Evolutionary conservation across 805 yeast species (phyloP), one percentile per base, ranked within the genome.

Genomic region (Candida patagonica): DNA sequence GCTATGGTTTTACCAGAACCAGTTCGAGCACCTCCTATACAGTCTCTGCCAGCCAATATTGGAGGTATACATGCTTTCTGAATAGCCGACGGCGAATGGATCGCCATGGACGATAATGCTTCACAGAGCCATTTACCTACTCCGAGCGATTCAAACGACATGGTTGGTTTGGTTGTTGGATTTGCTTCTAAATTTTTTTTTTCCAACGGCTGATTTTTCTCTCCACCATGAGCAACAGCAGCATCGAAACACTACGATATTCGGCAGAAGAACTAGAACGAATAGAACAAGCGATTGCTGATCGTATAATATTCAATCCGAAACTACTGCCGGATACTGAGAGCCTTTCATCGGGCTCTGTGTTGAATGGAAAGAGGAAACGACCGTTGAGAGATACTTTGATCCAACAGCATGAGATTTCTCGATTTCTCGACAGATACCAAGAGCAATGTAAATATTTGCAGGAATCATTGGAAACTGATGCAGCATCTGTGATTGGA

Each of bases 1-100:
- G 97, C 96, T 17, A 92, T 78, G 1, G 98, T 92, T 58, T 92
- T 92, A 73, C 98, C 98, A 13, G 94, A 80, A 62, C 98, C 98
- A 0, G 98, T 92, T 59, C 83, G 83, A 24, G 98, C 98, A 31
- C 98, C 98, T 38, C 98, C 99, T 38, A 92, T 89, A 62, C 96
- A 88, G 59, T 88, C 95, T 50, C 78, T 73, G 6, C 94, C 96
- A 6, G 67, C 68, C 27, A 92, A 57, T 42, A 92, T 83, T 42
- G 80, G 74, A 1, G 97, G 97, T 35, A 92, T 89, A 56, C 96
- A 86, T 3, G 86, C 84, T 6, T 66, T 56, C 58, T 92, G 99
- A 64, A 92, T 89, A 16, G 76, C 74, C 0, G 97, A 84, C 1
- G 98, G 98, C 4, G 72, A 68, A 21, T 71, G 66, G 34, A 92